Evolutionary conservation across 768 basidiomycete genomes (phyloP), one percentile per base, ranked within the genome.

Genomic region (Favolaschia claudopus): DNA sequence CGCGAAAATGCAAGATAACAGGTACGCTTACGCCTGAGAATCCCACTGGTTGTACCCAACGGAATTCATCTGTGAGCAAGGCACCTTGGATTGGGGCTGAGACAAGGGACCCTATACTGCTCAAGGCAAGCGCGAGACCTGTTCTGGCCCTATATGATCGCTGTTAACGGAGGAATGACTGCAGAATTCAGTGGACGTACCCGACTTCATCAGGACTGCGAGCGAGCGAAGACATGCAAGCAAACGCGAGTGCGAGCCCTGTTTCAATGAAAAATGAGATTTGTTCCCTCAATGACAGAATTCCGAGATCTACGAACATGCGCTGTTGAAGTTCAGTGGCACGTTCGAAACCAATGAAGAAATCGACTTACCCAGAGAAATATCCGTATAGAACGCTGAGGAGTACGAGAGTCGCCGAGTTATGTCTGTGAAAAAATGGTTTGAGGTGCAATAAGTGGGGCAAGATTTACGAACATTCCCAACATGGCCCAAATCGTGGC

Each of bases 301-400:
- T n/a, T n/a, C n/a, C n/a, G n/a, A n/a, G n/a, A 10, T 19, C 15
- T 29, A 39, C 37, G 48, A n/a, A 47, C 46, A 47, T 47, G 46
- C 46, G 15, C 43, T 44, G 43, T 27, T 28, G 6, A 44, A 27
- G 10, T 12, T 15, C 6, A 29, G 5, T 31, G 9, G 37, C 19
- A 46, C n/a, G 19, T 38, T 29, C 12, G 39, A 37, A 25, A 25
- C 37, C 20, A 10, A 32, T 24, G 29, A 7, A 14, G 19, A 4
- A 29, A 14, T 32, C n/a, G 29, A 64, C 76, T 53, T 62, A 80
- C 76, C 81, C 80, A 7, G 82, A 77, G 43, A 79, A 77, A 38
- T 82, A 66, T 7, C 84, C 83, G 54, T 84, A 84, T 32, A 84
- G 67, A 28, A 81, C 66, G n/a, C 76, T 72, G 25, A 82, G 73